These are phyloP conservation scores for Lecanicillium sp. DNA, from an alignment of 2,329 filamentous ascomycete species.

Conservation along the genomic window DNA sequence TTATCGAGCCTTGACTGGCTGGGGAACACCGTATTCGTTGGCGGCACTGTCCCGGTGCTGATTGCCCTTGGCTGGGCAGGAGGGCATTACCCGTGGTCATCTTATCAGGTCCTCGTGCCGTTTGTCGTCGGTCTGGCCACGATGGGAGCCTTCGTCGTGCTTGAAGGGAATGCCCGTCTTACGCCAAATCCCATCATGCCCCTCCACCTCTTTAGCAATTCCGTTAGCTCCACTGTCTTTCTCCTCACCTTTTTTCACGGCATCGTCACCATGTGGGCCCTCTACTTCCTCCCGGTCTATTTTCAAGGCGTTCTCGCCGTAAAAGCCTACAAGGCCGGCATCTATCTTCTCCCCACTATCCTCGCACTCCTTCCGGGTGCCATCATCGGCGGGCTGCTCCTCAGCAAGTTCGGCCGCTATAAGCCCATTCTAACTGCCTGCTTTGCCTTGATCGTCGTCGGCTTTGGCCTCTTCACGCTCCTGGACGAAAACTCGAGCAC, in stretches of 20 bases:
- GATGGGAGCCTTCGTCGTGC: conserved; percentile 26
- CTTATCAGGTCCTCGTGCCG: conserved; percentile 36
- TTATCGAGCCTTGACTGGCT: conserved; percentile 27
- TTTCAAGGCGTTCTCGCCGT: conserved; percentile 33
- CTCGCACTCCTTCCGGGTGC: conserved; percentile 17
- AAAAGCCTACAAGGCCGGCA: conserved; percentile 22
- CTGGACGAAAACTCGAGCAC: conserved; percentile 27
- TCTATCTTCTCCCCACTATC: conserved; percentile 23
- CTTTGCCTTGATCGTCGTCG: conserved; percentile 26
- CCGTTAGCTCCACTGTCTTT: conserved; percentile 21
- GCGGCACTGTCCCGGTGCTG: conserved; percentile 30
- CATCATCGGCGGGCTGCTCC: conserved; percentile 15
- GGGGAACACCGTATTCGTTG: conserved; percentile 31
- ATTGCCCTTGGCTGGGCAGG: conserved; percentile 46
- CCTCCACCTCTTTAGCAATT: conserved; percentile 33
- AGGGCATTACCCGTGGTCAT: conserved; percentile 38
- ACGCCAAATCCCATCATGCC: conserved; percentile 30
- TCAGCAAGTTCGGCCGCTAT: conserved; percentile 24
- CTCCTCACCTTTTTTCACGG: conserved; percentile 14
- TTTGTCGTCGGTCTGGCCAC: conserved; percentile 33
- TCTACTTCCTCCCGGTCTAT: conserved; percentile 38
- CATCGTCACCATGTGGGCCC: conserved; percentile 23
- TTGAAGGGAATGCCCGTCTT: conserved; percentile 18
- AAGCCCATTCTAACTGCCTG: conserved; percentile 22
- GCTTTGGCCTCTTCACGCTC: conserved; percentile 32